Conservation (phyloP, 768 basidiomycete species). For the Tubosaeta sp. region DNA sequence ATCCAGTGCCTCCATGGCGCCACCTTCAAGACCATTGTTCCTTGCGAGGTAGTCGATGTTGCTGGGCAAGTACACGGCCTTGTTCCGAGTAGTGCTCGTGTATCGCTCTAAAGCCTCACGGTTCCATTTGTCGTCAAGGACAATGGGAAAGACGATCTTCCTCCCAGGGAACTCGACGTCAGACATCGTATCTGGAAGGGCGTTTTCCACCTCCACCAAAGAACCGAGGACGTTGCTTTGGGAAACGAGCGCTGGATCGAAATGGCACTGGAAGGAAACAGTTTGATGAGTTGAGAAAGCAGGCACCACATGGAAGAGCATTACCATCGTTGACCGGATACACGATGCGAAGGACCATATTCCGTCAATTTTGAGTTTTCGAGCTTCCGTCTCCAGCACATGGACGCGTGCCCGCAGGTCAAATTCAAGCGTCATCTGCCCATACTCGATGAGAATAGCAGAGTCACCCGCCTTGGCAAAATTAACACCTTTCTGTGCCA, state of each 20-base stretch:
- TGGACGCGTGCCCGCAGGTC: conserved; percentile 54
- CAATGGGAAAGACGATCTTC: no score
- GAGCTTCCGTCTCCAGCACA: conserved; percentile 43
- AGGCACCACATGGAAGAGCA: no score
- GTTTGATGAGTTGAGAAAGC: not conserved
- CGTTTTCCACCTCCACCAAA: conserved; percentile 40
- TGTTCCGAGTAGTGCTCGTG: no score
- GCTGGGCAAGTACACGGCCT: no score
- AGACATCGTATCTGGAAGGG: conserved; percentile 39
- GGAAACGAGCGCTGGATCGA: conserved; percentile 38
- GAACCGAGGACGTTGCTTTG: conserved; percentile 41
- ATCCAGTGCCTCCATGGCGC: no score
- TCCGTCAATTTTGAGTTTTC: conserved; percentile 27
- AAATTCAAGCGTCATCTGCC: conserved; percentile 50
- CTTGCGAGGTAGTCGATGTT: no score
- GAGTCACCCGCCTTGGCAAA: conserved; percentile 54
- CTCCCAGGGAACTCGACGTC: no score
- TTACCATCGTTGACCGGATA: conserved; percentile 57
- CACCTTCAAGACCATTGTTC: no score
- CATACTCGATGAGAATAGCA: no score
- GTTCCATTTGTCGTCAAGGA: no score
- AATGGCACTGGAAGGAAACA: conserved; percentile 40
- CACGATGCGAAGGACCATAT: conserved; percentile 46
- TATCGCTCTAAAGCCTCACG: no score
- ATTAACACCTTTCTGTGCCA: not conserved